phyloP scores from a whole-genome alignment of 495 filamentous ascomycete genomes.

The Penicillium lagena region DNA sequence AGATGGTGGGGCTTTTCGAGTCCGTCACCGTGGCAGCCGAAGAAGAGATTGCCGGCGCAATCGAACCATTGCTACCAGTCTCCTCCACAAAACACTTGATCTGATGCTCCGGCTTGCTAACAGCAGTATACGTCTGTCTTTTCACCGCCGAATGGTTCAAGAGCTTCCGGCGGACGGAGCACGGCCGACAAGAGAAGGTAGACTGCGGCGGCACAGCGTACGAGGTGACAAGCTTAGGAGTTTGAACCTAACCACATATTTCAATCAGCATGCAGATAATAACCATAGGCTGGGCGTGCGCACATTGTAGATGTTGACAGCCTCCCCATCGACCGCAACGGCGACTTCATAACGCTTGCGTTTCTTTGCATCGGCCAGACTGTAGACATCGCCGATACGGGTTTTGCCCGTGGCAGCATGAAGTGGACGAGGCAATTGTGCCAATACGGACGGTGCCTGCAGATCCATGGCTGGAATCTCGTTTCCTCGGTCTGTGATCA shows the following conservation, averaged over 20 bases:
- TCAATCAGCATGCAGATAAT: too few relatives aligned
- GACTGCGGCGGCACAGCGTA: slow-evolving; percentile 81
- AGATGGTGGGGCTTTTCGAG: slow-evolving; percentile 34
- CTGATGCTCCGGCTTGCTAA: slow-evolving; percentile 35
- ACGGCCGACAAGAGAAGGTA: slow-evolving; percentile 68
- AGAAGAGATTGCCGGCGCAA: slow-evolving; percentile 33
- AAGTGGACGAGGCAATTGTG: slow-evolving; percentile 59
- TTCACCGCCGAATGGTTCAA: slow-evolving; percentile 44
- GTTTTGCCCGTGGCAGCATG: slow-evolving; percentile 54
- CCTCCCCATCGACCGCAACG: slow-evolving; percentile 84
- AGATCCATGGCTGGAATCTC: slow-evolving; percentile 29
- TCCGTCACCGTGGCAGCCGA: slow-evolving; percentile 34
- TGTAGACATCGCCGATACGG: slow-evolving; percentile 62
- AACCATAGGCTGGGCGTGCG: slow-evolving; percentile 5
- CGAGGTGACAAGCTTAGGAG: slow-evolving; percentile 72
- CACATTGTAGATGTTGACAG: slow-evolving; percentile 91
- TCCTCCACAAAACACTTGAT: slow-evolving; percentile 50
- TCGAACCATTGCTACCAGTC: slow-evolving; percentile 27
- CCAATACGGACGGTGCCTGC: slow-evolving; percentile 49
- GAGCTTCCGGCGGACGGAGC: slow-evolving; percentile 61
- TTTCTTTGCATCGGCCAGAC: slow-evolving; percentile 66
- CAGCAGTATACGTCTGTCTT: slow-evolving; percentile 64
- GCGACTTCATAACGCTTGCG: slow-evolving; percentile 81
- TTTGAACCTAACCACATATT: slow-evolving; percentile 54
- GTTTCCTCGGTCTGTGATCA: slow-evolving; percentile 3